Evolutionary conservation across 805 yeast species (phyloP), one percentile per base, ranked within the genome.

Genomic region (Lachancea quebecensis): DNA sequence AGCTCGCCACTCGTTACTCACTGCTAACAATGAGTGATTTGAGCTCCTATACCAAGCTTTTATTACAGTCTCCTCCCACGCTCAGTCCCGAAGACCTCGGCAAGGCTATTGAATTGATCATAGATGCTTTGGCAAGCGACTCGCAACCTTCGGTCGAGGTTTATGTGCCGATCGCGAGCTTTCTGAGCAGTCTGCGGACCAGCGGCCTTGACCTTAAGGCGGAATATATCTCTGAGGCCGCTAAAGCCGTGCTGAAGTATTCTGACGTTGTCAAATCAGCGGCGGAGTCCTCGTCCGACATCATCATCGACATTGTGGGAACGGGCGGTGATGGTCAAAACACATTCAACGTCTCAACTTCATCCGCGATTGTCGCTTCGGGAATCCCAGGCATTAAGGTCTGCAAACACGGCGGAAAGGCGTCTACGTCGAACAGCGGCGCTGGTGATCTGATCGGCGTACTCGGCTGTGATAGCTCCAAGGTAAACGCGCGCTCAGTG

Each of bases 251-350:
- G 21, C 67, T 85, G 49, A 77, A 78, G 54, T 82, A 74, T 54
- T 80, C 93, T 6, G 75, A 74, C 40, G 53, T 70, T 1, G 75
- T 87, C n/a, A 68, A 73, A 9, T 61, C 72, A 2, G 56, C 65
- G 7, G 53, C 58, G 1, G 30, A 77, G 11, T 76, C 74, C 34
- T 65, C 62, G 1, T 84, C 84, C 0, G 83, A 75, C 53, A 72
- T 83, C 5, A 50, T 55, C 9, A 47, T 61, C 21, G 99, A 93
- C 63, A 86, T 93, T 28, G 99, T 93, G 5, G 99, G 99, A 1
- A 93, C 99, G 0, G 99, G 99, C 25, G 99, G 99, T 12, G 99
- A 93, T 61, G 96, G 96, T 1, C 96, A 93, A 60, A 84, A 93
- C 61, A 93, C 99, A 0, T 93, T 93, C 69, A 93, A 93, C 56